Percentiles rank a stretch among this genome's conserved stretches.
Conservation (phyloP, 345 rosid species). For the Erucastrum elatum region DNA sequence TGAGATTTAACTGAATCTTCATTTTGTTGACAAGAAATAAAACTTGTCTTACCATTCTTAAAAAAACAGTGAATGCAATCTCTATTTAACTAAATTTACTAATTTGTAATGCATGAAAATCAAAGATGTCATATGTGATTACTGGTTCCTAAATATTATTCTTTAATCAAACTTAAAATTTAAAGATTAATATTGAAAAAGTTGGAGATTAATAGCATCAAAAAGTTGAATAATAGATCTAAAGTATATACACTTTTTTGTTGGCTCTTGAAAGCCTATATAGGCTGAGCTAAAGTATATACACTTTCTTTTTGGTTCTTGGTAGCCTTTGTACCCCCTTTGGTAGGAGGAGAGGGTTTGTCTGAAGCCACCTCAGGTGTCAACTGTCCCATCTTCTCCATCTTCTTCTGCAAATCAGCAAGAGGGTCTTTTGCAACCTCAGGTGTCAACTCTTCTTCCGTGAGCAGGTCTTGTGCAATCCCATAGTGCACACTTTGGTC, state of each 20-base stretch:
- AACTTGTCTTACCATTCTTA: not conserved
- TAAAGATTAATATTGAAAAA: not conserved
- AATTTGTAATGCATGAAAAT: not conserved
- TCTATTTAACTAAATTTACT: not conserved
- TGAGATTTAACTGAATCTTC: not conserved
- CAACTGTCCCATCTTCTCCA: conserved; percentile 85
- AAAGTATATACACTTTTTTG: not conserved
- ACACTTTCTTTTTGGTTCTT: not conserved
- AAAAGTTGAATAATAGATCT: not conserved
- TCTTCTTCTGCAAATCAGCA: conserved; percentile 75
- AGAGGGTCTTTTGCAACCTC: conserved; percentile 60
- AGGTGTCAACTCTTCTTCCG: conserved; percentile 52
- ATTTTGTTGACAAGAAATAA: not conserved
- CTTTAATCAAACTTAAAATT: not conserved
- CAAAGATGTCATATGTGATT: not conserved
- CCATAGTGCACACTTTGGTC: conserved; percentile 91
- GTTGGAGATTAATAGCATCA: not conserved
- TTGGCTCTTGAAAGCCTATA: conserved; percentile 1
- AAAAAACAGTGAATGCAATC: not conserved
- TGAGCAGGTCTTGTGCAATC: conserved; percentile 90
- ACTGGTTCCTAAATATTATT: not conserved
- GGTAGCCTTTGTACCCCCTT: conserved; percentile 37
- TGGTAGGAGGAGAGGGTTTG: conserved; percentile 38
- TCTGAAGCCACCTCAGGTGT: conserved; percentile 62
- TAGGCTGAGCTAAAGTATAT: not conserved